Conservation (phyloP, 2,329 filamentous ascomycete genomes). For the Colletotrichum somersetense region DNA sequence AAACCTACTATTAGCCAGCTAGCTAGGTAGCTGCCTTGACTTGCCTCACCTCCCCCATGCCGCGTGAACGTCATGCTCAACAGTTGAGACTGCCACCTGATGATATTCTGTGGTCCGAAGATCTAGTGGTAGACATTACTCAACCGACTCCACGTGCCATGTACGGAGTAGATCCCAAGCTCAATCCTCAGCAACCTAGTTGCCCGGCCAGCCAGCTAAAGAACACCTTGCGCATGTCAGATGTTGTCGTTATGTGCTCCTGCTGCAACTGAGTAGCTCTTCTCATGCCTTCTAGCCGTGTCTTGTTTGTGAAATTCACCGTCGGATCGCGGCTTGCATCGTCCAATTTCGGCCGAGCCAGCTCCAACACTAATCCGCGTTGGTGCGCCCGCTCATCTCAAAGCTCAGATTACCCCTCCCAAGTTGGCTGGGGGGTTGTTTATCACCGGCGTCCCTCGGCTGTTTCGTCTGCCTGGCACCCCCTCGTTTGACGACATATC, state of each 20-base stretch:
- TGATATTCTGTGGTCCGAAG: neutral
- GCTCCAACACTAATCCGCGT: constrained; percentile 3
- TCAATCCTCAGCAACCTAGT: neutral
- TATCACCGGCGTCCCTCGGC: neutral
- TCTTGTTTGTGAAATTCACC: neutral
- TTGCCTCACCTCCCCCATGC: neutral
- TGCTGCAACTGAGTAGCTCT: neutral
- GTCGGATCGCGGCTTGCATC: neutral
- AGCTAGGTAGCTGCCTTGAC: neutral
- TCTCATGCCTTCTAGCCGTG: constrained; percentile 2
- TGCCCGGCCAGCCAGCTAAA: neutral
- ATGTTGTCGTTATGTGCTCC: neutral
- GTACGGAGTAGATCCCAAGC: too few species aligned
- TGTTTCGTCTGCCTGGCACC: constrained; percentile 8
- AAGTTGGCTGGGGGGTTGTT: neutral
- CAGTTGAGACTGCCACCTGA: neutral
- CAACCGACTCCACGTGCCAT: neutral
- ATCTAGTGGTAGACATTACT: neutral
- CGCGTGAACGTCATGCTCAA: neutral
- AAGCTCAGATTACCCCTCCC: constrained; percentile 24
- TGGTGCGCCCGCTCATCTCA: constrained; percentile 26
- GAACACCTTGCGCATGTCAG: neutral
- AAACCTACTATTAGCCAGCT: neutral
- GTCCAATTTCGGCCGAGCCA: constrained; percentile 27
- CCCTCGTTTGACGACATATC: constrained; percentile 6